Evolutionary conservation across 2,329 filamentous ascomycete species (phyloP).

Genomic region (Fusarium luffae): DNA sequence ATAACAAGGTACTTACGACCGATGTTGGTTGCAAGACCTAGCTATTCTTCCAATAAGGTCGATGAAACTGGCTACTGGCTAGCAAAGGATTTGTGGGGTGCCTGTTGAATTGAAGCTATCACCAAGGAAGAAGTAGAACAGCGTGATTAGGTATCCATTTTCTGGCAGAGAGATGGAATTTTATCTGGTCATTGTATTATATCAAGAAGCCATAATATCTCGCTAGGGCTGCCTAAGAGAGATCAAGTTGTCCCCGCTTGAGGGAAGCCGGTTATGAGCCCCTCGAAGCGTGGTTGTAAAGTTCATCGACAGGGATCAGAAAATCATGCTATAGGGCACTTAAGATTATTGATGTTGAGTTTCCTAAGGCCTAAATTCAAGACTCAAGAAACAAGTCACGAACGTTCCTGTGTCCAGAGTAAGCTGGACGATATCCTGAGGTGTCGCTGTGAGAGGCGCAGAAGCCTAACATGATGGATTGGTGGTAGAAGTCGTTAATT

Average conservation of each 20-base stretch:
- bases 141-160: background rate
- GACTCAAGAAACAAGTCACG: background rate
- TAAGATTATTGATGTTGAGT: background rate
- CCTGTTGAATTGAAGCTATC: background rate
- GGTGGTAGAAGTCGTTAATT: background rate
- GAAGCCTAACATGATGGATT: background rate
- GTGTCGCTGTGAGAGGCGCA: background rate
- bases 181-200: background rate
- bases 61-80: background rate
- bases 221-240: background rate
- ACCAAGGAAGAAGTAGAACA: background rate
- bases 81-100: background rate
- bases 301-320: background rate
- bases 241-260: background rate
- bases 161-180: background rate
- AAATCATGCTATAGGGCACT: background rate
- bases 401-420: background rate
- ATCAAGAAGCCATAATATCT: background rate
- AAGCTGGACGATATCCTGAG: background rate
- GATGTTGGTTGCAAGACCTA: background rate
- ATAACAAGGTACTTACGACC: background rate
- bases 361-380: fast-evolving
- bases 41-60: background rate
- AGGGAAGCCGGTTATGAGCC: fast-evolving
- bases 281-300: background rate